These are phyloP conservation scores for Lentinula sp. DNA, from an alignment of 768 basidiomycete genomes.

Conservation along the genomic window DNA sequence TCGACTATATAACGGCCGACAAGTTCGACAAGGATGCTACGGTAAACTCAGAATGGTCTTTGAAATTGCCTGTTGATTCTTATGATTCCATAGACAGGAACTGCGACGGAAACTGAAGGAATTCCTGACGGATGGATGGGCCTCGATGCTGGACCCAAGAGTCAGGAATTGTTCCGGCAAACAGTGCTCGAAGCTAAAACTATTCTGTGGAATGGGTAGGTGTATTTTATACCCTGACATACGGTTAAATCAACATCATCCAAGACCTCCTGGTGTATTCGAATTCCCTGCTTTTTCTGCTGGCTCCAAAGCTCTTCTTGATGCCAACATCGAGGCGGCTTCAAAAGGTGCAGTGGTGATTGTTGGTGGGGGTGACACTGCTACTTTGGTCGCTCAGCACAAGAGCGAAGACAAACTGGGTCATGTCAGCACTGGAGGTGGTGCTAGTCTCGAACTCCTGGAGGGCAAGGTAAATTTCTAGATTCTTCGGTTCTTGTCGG, in stretches of 20 bases:
- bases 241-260: background rate
- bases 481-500: background rate
- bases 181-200: conserved; percentile 89
- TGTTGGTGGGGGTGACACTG: conserved; percentile 93
- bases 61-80: background rate
- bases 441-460: conserved; percentile 89
- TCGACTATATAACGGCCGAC: conserved; percentile 91
- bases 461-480: conserved; percentile 80
- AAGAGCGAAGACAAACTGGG: conserved; percentile 82
- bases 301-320: conserved; percentile 79
- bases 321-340: conserved; percentile 84
- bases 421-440: conserved; percentile 95
- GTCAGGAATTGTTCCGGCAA: conserved; percentile 67
- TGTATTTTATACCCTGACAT: conserved; percentile 4
- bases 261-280: conserved; percentile 94
- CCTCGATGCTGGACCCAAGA: conserved; percentile 86
- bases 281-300: conserved; percentile 89
- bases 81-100: conserved; percentile 43
- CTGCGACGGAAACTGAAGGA: conserved; percentile 75
- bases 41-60: conserved; percentile 31
- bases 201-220: conserved; percentile 93
- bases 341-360: conserved; percentile 86
- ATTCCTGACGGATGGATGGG: conserved; percentile 96
- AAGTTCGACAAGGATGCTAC: conserved; percentile 92
- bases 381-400: conserved; percentile 90